Base-by-base conservation (phyloP, 73 alveolate genomes). In the Blepharisma japonicum region DNA sequence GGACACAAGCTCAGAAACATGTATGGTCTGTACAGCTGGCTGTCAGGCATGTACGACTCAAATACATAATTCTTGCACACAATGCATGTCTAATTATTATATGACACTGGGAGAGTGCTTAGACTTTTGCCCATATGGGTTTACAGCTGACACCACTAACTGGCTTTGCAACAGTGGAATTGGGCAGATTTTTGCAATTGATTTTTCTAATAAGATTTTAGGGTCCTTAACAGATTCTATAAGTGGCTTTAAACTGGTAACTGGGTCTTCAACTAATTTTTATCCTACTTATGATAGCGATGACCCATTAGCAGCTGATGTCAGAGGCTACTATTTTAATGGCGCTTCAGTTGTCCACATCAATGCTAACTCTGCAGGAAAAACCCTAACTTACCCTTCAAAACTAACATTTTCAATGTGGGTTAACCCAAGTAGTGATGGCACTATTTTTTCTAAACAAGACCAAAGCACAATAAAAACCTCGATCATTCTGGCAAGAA, bases 281-380 rank as follows among this genome's bases (percentile, higher is more conserved):
- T 61, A 61, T 25, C 74, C 74, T 8, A 61, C 38, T 20, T 61
- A 61, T 61, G 74, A 61, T 5, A 18, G 49, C 2, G 46, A 25
- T 5, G 74, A 61, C 47, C 74, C 74, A 0, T 18, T 61, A 18
- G 74, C 74, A 18, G 74, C 74, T 61, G 74, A 61, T 61, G 11
- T 25, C 4, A 0, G 74, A 2, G 74, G 74, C 5, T 61, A 61
- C 5, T 61, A 61, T 61, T 61, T 61, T 25, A 61, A n/a, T 61
- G 74, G 74, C 18, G 46, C 74, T 61, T 20, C 50, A 0, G 14
- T 61, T 0, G 11, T 61, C 47, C 1, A 61, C 5, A 25, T 61
- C 0, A n/a, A 61, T n/a, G 18, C 38, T 25, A 9, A n/a, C 23
- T 11, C n/a, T 51, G 14, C 49, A 1, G 49, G 18, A 1, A 39